phyloP scores from a whole-genome alignment of 2,329 filamentous ascomycete species.

The Beauveria medogensis region DNA sequence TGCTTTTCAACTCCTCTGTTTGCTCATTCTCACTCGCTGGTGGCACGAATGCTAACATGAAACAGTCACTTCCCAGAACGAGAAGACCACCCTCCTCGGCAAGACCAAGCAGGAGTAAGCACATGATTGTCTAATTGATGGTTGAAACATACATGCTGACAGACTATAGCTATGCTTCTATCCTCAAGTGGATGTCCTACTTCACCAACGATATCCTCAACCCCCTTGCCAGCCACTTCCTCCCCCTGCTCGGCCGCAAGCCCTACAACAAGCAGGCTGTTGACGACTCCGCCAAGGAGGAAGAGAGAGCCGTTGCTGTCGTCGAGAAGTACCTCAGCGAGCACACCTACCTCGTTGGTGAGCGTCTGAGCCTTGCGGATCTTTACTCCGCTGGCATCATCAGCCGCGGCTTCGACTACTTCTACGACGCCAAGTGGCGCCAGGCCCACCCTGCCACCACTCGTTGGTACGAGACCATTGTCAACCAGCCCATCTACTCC shows the following conservation, averaged over 20 bases:
- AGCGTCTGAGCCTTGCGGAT: slow-evolving; percentile 95
- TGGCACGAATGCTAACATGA: slow-evolving; percentile 25
- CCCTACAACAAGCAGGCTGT: slow-evolving; percentile 98
- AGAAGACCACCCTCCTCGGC: slow-evolving; percentile 98
- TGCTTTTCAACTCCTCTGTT: slow-evolving; percentile 17
- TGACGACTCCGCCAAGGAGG: slow-evolving; percentile 66
- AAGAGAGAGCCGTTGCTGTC: slow-evolving; percentile 59
- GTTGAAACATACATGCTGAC: slow-evolving; percentile 3
- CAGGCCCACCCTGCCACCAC: slow-evolving; percentile 72
- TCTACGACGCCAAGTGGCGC: slow-evolving; percentile 90
- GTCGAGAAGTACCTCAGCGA: slow-evolving; percentile 81
- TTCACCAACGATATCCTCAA: slow-evolving; percentile 82
- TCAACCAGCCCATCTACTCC: slow-evolving; percentile 87
- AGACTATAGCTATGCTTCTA: slow-evolving; percentile 68
- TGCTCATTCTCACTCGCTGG: slow-evolving; percentile 21
- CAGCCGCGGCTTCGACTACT: slow-evolving; percentile 81
- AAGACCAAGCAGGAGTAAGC: slow-evolving; percentile 98
- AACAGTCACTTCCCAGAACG: slow-evolving; percentile 95
- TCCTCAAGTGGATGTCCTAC: slow-evolving; percentile 97
- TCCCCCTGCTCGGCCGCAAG: slow-evolving; percentile 70
- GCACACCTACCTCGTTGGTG: slow-evolving; percentile 96
- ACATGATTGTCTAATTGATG: slow-evolving; percentile 12
- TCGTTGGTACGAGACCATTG: slow-evolving; percentile 91
- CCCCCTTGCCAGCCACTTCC: slow-evolving; percentile 71
- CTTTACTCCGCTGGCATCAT: slow-evolving; percentile 74